These are phyloP conservation scores for Candida bentonensis DNA, from an alignment of 805 yeast genomes.

Conservation along the genomic window DNA sequence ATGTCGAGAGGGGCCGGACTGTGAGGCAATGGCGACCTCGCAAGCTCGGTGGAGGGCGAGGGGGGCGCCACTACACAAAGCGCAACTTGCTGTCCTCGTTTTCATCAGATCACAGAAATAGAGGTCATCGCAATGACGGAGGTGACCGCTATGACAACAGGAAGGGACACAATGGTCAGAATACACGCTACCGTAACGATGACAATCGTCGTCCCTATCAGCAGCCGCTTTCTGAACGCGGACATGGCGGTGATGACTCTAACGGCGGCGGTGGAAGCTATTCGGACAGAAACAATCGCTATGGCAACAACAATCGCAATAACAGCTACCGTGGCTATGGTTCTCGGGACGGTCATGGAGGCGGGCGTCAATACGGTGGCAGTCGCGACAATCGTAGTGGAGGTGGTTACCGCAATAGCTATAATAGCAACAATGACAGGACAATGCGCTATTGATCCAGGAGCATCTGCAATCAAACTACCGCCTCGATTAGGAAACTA, in stretches of 20 bases:
- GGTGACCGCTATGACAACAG: neutral
- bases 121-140: neutral
- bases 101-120: neutral
- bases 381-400: neutral
- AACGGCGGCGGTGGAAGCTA: neutral
- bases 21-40: conserved; percentile 26
- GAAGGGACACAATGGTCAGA: neutral
- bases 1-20: conserved; percentile 26
- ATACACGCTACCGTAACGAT: no score
- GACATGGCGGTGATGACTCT: neutral
- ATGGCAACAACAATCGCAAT: neutral
- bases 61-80: conserved; percentile 58
- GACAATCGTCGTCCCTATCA: neutral
- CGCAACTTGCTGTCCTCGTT: neutral
- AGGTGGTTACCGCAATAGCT: neutral
- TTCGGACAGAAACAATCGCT: neutral
- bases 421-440: neutral
- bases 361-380: neutral
- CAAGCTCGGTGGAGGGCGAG: conserved; percentile 78
- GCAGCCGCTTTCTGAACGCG: neutral
- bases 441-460: neutral
- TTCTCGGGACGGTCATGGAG: neutral
- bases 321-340: neutral
- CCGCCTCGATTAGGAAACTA: no score
- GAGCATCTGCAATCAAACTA: neutral